Base-by-base conservation (phyloP, 352 stramenopile genomes). In the Phytophthora sp. region DNA sequence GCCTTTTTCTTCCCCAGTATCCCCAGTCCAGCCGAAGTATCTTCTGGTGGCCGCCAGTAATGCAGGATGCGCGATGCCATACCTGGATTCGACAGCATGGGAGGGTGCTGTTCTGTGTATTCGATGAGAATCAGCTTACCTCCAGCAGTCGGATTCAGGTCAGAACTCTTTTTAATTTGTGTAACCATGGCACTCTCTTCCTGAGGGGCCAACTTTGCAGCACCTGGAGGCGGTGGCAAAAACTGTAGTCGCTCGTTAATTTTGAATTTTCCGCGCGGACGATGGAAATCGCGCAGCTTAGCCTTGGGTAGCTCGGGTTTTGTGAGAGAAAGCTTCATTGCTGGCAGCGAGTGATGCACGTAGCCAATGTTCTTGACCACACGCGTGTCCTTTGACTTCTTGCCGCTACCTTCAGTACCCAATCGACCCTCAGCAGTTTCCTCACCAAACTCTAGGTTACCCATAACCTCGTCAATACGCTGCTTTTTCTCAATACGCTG, bases 111-210 rank as follows among this genome's bases (percentile, higher is more conserved):
- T 59, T 95, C 86, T 21, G 83, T 92, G 73, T 95, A 95, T 57
- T 95, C 86, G 30, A 95, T 76, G 23, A 95, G 49, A 63, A 95
- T 91, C 45, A 92, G 69, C 42, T 92, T 92, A 0, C 84, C 87
- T 27, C 79, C 84, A 42, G 83, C 82, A 10, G 73, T 90, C 17
- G 84, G 84, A 43, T 88, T 89, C 49, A 95, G 62, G 31, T 95
- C 87, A 0, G 84, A 92, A 28, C 77, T 91, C 62, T 95, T 95
- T 55, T 95, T 95, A 59, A 94, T 95, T 60, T 95, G 86, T n/a
- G 84, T 88, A 35, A 90, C 72, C 58, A 89, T 86, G 11, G 82
- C 79, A 37, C 76, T 88, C 46, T 92, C 82, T 18, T 94, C 80
- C 24, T 86, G 84, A 4, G 69, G 64, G 17, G 79, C 66, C 15